These are phyloP conservation scores for Mucor saturninus DNA, from an alignment of 371 early-diverging fungal species.

Conservation along the genomic window DNA sequence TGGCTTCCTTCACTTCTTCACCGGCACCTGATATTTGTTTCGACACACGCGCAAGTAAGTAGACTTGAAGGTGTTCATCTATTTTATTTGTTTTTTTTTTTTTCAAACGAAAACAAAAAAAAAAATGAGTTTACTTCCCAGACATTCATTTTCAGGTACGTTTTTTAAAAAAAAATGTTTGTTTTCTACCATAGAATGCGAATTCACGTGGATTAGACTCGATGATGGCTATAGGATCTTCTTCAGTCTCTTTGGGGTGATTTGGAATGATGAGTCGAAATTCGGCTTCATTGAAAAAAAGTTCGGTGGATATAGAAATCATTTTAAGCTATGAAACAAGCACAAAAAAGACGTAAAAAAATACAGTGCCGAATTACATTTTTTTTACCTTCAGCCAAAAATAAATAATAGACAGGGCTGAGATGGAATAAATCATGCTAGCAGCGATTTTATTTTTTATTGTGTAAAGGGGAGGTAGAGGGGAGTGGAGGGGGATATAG, in stretches of 20 bases:
- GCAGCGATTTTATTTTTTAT: too few relatives aligned
- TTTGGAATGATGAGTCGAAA: constrained; percentile 74
- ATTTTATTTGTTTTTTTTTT: constrained; percentile 1
- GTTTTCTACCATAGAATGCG: constrained; percentile 47
- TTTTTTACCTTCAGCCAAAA: too few relatives aligned
- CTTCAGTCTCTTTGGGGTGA: constrained; percentile 30
- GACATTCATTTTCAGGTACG: background rate
- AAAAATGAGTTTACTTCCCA: background rate
- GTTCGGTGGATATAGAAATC: constrained; percentile 35
- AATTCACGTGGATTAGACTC: constrained; percentile 41
- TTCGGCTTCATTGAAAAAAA: constrained; percentile 60
- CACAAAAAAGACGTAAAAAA: background rate
- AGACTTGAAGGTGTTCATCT: constrained; percentile 52
- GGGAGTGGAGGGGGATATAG: too few relatives aligned
- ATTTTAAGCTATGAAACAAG: background rate
- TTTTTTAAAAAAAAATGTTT: too few relatives aligned
- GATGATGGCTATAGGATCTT: constrained; percentile 25
- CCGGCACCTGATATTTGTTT: constrained; percentile 40
- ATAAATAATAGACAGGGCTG: too few relatives aligned
- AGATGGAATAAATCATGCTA: too few relatives aligned
- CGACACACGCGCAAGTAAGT: constrained; percentile 37
- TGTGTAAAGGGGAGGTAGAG: too few relatives aligned
- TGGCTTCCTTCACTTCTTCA: constrained; percentile 35
- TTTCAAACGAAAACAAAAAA: background rate
- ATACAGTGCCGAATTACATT: background rate